phyloP scores from a whole-genome alignment of 768 basidiomycete species.

The Kwoniella sp. region DNA sequence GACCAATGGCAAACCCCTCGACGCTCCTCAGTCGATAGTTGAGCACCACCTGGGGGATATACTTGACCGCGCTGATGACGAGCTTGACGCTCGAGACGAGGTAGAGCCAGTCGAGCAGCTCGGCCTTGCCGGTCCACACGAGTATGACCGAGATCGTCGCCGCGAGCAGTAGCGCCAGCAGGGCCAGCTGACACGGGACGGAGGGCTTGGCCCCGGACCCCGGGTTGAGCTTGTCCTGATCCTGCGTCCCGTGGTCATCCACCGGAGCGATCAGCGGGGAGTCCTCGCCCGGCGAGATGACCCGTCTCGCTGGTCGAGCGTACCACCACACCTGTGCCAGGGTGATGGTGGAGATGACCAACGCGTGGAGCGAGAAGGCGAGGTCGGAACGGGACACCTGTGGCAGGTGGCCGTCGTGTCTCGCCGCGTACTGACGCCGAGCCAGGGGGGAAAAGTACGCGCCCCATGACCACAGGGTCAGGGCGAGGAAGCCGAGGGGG shows the following conservation, averaged over 20 bases:
- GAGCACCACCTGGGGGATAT: slow-evolving; percentile 51
- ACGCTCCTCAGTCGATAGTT: slow-evolving; percentile 51
- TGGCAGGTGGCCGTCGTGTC: slow-evolving; percentile 50
- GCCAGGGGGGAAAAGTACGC: slow-evolving; percentile 45
- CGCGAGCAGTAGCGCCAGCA: slow-evolving; percentile 31
- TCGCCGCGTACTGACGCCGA: slow-evolving; percentile 47
- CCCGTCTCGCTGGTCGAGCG: slow-evolving; percentile 6
- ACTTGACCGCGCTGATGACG: slow-evolving; percentile 51
- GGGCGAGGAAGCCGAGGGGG: slow-evolving; percentile 49
- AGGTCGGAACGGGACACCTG: slow-evolving; percentile 51
- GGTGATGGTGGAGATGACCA: slow-evolving; percentile 43
- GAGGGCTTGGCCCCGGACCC: slow-evolving; percentile 16
- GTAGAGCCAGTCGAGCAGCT: slow-evolving; percentile 45
- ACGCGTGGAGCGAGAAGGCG: slow-evolving; percentile 52
- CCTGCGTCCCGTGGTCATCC: background rate
- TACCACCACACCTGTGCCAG: slow-evolving; percentile 50
- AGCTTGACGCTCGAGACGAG: slow-evolving; percentile 49
- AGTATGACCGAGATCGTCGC: slow-evolving; percentile 29
- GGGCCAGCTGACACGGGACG: slow-evolving; percentile 20
- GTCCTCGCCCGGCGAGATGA: background rate
- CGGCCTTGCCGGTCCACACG: slow-evolving; percentile 22
- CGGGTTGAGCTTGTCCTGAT: too few species aligned
- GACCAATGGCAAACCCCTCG: slow-evolving; percentile 40
- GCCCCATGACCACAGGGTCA: slow-evolving; percentile 48
- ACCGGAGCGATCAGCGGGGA: too few species aligned